Conservation (phyloP, 345 rosid species). For the Conringia planisiliqua region DNA sequence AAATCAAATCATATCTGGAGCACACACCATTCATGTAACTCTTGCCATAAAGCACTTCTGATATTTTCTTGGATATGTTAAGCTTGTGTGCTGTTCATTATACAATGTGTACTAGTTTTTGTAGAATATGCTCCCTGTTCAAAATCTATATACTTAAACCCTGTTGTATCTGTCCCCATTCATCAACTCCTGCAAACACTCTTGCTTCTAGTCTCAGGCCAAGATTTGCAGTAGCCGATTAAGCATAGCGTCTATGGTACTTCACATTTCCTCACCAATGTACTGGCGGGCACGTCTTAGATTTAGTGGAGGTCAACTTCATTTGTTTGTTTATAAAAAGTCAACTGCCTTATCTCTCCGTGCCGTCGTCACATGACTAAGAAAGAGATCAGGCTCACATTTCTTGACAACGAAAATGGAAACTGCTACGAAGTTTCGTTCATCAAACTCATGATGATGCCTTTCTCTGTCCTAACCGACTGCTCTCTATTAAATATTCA, state of each 20-base stretch:
- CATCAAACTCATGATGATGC: not conserved
- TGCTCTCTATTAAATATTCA: not conserved
- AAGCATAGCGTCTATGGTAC: not conserved
- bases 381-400: not conserved
- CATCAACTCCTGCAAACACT: not conserved
- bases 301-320: constrained; percentile 9
- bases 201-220: not conserved
- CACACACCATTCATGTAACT: no score
- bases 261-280: not conserved
- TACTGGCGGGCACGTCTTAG: not conserved
- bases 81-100: not conserved
- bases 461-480: constrained; percentile 1
- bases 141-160: no score
- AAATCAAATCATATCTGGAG: no score
- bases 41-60: no score
- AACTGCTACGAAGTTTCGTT: constrained; percentile 29
- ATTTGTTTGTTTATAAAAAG: constrained; percentile 9
- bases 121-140: no score
- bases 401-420: constrained; percentile 26
- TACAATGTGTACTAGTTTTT: not conserved
- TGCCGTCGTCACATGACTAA: constrained; percentile 3
- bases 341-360: not conserved
- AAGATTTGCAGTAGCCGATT: not conserved
- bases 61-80: not conserved
- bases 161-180: not conserved